These are phyloP conservation scores for Vachellia pachyceras DNA, from an alignment of 306 rosid species.

Conservation along the genomic window DNA sequence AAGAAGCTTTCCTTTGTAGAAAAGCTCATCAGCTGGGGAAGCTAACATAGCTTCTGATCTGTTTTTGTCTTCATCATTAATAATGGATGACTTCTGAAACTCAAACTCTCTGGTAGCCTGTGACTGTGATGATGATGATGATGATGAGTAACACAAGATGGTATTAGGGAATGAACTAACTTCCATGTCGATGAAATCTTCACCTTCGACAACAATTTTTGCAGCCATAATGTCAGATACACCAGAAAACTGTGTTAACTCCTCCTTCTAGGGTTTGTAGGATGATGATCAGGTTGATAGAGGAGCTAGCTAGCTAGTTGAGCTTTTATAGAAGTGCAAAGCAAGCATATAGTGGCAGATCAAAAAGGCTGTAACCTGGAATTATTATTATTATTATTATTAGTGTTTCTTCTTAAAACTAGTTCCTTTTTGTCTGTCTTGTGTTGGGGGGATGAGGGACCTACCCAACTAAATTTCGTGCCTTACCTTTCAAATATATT, in stretches of 20 bases:
- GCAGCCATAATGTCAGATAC: constrained; percentile 56
- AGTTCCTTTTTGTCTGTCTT: background rate
- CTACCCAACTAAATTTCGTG: constrained; percentile 44
- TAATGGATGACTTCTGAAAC: constrained; percentile 85
- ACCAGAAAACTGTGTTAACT: background rate
- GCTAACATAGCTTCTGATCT: constrained; percentile 56
- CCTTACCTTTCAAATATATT: constrained; percentile 24
- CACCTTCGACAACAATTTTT: constrained; percentile 60
- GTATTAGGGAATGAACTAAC: constrained; percentile 60
- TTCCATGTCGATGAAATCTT: constrained; percentile 96
- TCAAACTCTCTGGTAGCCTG: constrained; percentile 70
- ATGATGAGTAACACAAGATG: constrained; percentile 56
- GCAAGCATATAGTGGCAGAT: background rate
- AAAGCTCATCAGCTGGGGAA: constrained; percentile 99
- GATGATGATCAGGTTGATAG: background rate
- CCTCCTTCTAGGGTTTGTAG: background rate
- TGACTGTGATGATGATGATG: constrained; percentile 21
- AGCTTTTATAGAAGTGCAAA: constrained; percentile 32
- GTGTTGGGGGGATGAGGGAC: constrained; percentile 47
- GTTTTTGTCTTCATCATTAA: constrained; percentile 47
- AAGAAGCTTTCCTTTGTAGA: constrained; percentile 97
- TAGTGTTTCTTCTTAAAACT: background rate
- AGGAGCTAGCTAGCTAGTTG: background rate
- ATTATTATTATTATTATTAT: constrained; percentile 35
- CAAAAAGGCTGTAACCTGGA: constrained; percentile 35